Evolutionary conservation across 2,329 filamentous ascomycete species (phyloP).

Genomic region (Hymenoscyphus albidus): DNA sequence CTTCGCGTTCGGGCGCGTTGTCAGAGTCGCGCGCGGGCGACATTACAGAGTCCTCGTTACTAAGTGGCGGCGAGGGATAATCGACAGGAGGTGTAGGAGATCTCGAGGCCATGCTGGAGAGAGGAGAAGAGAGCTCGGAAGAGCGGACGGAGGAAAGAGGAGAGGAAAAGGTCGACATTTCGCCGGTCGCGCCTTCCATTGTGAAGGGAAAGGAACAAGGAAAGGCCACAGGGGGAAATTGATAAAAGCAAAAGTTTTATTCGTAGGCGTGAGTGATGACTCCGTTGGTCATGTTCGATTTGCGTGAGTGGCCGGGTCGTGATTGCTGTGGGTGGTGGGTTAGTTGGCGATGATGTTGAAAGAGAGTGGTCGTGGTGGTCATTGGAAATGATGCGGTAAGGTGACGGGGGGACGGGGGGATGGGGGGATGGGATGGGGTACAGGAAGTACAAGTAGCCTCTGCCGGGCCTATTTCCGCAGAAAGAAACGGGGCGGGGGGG

Average conservation of each 20-base stretch:
- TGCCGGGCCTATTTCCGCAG: background rate
- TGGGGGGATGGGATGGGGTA: background rate
- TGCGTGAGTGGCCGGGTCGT: background rate
- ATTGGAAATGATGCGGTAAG: background rate
- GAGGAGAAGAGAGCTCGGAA: conserved; percentile 28
- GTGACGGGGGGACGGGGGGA: background rate
- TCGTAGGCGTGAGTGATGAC: background rate
- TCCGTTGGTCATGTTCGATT: background rate
- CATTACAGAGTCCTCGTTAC: conserved; percentile 16
- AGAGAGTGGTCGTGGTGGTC: background rate
- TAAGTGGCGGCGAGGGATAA: conserved; percentile 34
- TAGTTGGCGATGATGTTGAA: background rate
- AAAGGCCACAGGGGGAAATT: background rate
- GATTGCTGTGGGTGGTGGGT: background rate
- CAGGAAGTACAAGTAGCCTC: background rate
- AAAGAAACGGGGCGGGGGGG: background rate
- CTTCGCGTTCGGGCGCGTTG: conserved; percentile 42
- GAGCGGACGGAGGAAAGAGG: conserved; percentile 12
- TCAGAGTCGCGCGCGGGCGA: conserved; percentile 24
- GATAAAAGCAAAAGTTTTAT: background rate
- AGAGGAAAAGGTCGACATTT: conserved; percentile 5
- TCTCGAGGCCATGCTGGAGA: conserved; percentile 36
- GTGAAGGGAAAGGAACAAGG: background rate
- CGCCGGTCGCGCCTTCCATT: conserved; percentile 5
- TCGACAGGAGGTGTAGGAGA: conserved; percentile 33